A percentile compares a stretch with the other conserved stretches of the same genome.
These are phyloP conservation scores for Tetrapisispora iriomotensis DNA, from an alignment of 805 yeast genomes.

Conservation along the genomic window DNA sequence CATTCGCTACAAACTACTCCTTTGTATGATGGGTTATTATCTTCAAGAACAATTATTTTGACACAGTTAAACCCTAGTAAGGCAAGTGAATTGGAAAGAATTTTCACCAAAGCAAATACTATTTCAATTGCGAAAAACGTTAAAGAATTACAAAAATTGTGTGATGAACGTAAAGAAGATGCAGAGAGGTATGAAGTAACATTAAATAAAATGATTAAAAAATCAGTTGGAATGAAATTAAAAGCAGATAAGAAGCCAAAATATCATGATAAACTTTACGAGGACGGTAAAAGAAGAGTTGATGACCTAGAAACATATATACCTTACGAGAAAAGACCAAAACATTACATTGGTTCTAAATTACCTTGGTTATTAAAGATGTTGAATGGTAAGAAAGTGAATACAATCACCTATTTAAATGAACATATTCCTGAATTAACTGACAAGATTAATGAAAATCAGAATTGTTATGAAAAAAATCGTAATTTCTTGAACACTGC, in stretches of 20 bases:
- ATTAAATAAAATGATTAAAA: conserved; percentile 48
- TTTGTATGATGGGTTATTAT: conserved; percentile 53
- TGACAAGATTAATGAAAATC: conserved; percentile 49
- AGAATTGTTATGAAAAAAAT: conserved; percentile 41
- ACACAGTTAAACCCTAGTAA: conserved; percentile 51
- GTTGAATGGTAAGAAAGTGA: conserved; percentile 44
- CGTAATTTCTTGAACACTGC: conserved; percentile 51
- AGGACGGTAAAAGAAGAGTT: conserved; percentile 39
- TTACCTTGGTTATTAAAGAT: conserved; percentile 46
- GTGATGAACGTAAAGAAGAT: conserved; percentile 55
- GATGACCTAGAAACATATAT: conserved; percentile 55
- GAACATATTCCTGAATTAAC: conserved; percentile 62
- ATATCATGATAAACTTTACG: conserved; percentile 23
- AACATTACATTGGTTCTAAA: conserved; percentile 47
- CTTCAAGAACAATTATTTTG: conserved; percentile 64
- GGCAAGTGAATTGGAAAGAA: conserved; percentile 42
- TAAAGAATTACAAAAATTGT: conserved; percentile 43
- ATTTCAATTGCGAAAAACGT: conserved; percentile 59
- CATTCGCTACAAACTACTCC: conserved; percentile 70
- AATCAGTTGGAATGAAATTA: conserved; percentile 46
- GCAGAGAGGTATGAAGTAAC: conserved; percentile 54
- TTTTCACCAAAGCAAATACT: conserved; percentile 54
- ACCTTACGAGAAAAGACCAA: conserved; percentile 68
- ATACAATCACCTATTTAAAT: conserved; percentile 65
- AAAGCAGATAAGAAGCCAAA: conserved; percentile 51